A percentile compares a stretch with the other conserved stretches of the same genome.
Conservation (phyloP, 441 rosid genomes). For the Francoa sonchifolia region DNA sequence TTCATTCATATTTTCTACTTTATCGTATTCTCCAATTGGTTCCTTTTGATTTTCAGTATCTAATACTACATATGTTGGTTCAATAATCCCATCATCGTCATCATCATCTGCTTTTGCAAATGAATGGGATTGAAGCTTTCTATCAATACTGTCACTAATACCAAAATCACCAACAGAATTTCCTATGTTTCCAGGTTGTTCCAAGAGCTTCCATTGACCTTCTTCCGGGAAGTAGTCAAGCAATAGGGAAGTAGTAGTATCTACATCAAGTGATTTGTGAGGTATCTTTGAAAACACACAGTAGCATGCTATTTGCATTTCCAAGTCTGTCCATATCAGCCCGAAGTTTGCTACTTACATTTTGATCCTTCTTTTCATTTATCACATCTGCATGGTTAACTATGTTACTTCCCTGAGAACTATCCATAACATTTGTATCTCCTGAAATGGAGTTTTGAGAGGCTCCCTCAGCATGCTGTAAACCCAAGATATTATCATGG, state of each 20-base stretch:
- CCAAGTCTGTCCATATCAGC: constrained; percentile 17
- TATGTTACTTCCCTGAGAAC: constrained; percentile 10
- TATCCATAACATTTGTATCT: constrained; percentile 8
- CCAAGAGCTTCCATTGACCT: constrained; percentile 84
- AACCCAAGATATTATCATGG: constrained; percentile 8
- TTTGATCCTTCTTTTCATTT: constrained; percentile 16
- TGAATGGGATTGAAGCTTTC: constrained; percentile 18
- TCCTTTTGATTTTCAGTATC: constrained; percentile 43
- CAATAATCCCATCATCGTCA: too few relatives aligned
- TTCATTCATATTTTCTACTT: constrained; percentile 18
- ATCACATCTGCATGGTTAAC: constrained; percentile 8
- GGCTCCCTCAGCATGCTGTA: constrained; percentile 18
- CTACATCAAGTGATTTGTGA: constrained; percentile 49
- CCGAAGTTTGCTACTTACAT: constrained; percentile 23
- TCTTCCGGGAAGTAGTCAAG: constrained; percentile 91
- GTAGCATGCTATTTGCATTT: constrained; percentile 28
- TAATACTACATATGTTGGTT: constrained; percentile 56
- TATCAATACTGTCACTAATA: constrained; percentile 15
- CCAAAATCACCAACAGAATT: constrained; percentile 22
- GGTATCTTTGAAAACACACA: constrained; percentile 35
- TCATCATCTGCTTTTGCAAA: constrained; percentile 18
- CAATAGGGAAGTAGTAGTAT: constrained; percentile 57
- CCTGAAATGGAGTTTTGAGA: constrained; percentile 9
- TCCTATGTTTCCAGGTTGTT: constrained; percentile 39
- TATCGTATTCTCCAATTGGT: constrained; percentile 25